Percentiles rank a stretch among this genome's conserved stretches.
phyloP scores from a whole-genome alignment of 768 basidiomycete genomes.

The Phlegmacium glaucopus region DNA sequence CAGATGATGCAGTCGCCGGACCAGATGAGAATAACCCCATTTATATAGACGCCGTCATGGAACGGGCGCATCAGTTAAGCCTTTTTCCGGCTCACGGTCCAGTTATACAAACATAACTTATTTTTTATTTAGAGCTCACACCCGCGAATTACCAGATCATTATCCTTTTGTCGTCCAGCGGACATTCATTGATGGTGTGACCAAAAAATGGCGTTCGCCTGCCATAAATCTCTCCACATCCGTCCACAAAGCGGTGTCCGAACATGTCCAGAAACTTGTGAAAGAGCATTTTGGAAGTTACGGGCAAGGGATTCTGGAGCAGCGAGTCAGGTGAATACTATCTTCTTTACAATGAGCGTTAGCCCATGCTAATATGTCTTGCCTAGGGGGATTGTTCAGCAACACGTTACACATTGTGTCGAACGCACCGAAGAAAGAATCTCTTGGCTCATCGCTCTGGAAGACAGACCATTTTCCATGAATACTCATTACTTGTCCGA shows the following conservation, averaged over 20 bases:
- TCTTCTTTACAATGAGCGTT: neutral
- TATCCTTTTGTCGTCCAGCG: constrained; percentile 63
- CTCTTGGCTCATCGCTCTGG: constrained; percentile 46
- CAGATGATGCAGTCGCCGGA: neutral
- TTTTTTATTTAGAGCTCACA: constrained; percentile 47
- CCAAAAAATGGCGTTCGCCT: constrained; percentile 47
- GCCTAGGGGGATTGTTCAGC: constrained; percentile 31
- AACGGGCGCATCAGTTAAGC: constrained; percentile 43
- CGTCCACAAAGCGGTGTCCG: constrained; percentile 33
- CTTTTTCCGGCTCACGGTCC: neutral
- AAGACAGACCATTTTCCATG: constrained; percentile 45
- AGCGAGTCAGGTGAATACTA: constrained; percentile 36
- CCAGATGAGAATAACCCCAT: constrained; percentile 28
- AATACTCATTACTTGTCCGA: constrained; percentile 50
- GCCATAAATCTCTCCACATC: constrained; percentile 40
- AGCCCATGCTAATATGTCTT: neutral
- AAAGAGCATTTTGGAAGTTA: constrained; percentile 46
- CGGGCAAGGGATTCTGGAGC: constrained; percentile 49
- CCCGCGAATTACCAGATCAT: constrained; percentile 66
- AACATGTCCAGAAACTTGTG: constrained; percentile 41
- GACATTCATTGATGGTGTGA: constrained; percentile 42
- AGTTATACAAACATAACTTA: neutral
- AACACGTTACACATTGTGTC: constrained; percentile 45
- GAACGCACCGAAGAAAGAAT: constrained; percentile 37
- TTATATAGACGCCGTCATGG: constrained; percentile 51